Evolutionary conservation across 1,284 basidiomycete genomes (phyloP).

Genomic region (Fistulina hepatica): DNA sequence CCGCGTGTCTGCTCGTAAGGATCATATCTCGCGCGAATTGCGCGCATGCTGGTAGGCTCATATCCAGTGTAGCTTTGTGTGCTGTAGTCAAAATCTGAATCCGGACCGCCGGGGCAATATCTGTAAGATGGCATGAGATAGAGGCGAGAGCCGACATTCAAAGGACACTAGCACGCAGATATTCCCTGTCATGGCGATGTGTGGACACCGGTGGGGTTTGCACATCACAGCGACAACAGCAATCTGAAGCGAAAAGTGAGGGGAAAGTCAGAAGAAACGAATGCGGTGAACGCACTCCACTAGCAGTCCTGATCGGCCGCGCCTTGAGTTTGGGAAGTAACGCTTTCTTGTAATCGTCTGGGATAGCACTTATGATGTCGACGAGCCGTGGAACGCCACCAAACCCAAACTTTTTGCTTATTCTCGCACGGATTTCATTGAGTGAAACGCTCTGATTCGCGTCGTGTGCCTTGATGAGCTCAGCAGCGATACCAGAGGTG

Average conservation of each 20-base stretch:
- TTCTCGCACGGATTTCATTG: constrained; percentile 77
- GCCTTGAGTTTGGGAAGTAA: constrained; percentile 87
- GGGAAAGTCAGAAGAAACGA: constrained; percentile 8
- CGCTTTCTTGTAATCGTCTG: constrained; percentile 91
- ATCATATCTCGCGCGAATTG: constrained; percentile 95
- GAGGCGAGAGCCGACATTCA: not conserved
- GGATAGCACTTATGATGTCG: constrained; percentile 97
- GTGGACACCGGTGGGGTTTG: constrained; percentile 98
- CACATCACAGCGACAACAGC: constrained; percentile 99
- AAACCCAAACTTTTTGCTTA: constrained; percentile 85
- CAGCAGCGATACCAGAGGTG: constrained; percentile 90
- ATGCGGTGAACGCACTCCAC: constrained; percentile 55
- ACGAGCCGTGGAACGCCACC: constrained; percentile 87
- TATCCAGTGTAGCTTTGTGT: constrained; percentile 98
- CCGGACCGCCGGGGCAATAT: constrained; percentile 99
- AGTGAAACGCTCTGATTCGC: constrained; percentile 69
- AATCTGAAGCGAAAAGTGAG: constrained; percentile 46
- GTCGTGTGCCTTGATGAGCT: constrained; percentile 87
- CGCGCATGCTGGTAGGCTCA: constrained; percentile 98
- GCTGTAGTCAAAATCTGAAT: constrained; percentile 99
- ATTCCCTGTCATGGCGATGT: constrained; percentile 99
- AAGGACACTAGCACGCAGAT: constrained; percentile 97
- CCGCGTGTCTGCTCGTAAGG: constrained; percentile 97
- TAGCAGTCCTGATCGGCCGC: constrained; percentile 94
- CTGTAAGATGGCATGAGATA: constrained; percentile 32